Base-by-base conservation (phyloP, 768 basidiomycete genomes). In the Amanita rubescens region DNA sequence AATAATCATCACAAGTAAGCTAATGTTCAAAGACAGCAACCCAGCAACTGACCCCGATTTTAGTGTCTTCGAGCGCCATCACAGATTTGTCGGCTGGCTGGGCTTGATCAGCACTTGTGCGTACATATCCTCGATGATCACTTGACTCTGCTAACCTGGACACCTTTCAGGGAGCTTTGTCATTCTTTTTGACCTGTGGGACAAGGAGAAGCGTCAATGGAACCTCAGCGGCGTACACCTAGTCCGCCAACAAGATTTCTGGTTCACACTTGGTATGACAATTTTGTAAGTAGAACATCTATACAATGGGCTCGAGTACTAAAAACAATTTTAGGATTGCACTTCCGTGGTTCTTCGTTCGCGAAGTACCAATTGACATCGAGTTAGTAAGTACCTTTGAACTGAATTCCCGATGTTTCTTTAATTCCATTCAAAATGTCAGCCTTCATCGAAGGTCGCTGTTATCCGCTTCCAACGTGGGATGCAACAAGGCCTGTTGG, bases 361-460 rank as follows among this genome's bases (percentile, higher is more conserved):
- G 88, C 42, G 79, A 84, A 65, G 88, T 88, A 5, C 70, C 70
- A 38, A 82, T 90, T 25, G 85, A 88, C 54, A 80, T 90, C 49
- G 85, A 90, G 61, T 72, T 90, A 55, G 87, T 87, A 62, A 67
- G 82, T 68, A 51, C 47, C 41, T 20, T 20, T 56, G 25, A 30
- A 14, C 15, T 32, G 27, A 20, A 5, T 35, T n/a, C n/a, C n/a
- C n/a, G n/a, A 10, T 15, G 38, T 12, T n/a, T 35, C 30, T 41
- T 5, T 39, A 2, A 37, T n/a, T 17, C 3, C 41, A 46, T 32
- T 42, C 54, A 44, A 57, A 39, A 41, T 44, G 27, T 44, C 59
- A 89, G 86, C 87, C 87, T 25, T 90, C 87, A 14, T 74, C 82
- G 15, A 90, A 89, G 64, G 87, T 87, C 6, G 88, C 86, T 5